A percentile compares a stretch with the other conserved stretches of the same genome.
Conservation (phyloP, 768 basidiomycete species). For the Leucosporidium creatinivorum region DNA sequence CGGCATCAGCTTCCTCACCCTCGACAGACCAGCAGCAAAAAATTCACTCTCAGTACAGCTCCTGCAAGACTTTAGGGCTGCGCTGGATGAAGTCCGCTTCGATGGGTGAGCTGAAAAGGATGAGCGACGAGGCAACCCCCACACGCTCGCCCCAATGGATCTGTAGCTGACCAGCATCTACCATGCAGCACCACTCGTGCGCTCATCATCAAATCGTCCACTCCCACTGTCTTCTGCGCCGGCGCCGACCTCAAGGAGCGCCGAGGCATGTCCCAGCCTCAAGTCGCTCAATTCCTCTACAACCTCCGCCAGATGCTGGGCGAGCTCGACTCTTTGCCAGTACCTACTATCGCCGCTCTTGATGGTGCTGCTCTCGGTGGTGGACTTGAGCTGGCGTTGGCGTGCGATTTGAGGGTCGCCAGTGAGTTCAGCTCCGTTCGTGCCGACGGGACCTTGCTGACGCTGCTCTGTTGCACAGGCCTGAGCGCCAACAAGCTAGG, state of each 20-base stretch:
- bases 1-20: slow-evolving; percentile 64
- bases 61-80: slow-evolving; percentile 47
- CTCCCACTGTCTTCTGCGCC: slow-evolving; percentile 73
- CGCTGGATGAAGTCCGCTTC: slow-evolving; percentile 24
- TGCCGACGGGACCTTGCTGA: not conserved
- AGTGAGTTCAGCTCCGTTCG: slow-evolving; percentile 49
- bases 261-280: slow-evolving; percentile 65
- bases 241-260: slow-evolving; percentile 85
- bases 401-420: slow-evolving; percentile 83
- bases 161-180: slow-evolving; percentile 32
- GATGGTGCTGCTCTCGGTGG: slow-evolving; percentile 90
- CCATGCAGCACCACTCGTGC: slow-evolving; percentile 56
- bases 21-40: slow-evolving; percentile 73
- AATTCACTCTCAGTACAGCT: slow-evolving; percentile 76
- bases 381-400: slow-evolving; percentile 78
- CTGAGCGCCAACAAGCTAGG: slow-evolving; percentile 68
- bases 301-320: slow-evolving; percentile 64
- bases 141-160: not conserved
- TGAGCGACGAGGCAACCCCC: not conserved
- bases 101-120: not conserved
- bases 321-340: slow-evolving; percentile 68
- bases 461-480: slow-evolving; percentile 41
- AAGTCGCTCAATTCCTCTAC: slow-evolving; percentile 69
- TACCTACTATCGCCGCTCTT: slow-evolving; percentile 80
- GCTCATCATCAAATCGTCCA: slow-evolving; percentile 73